A percentile compares a stretch with the other conserved stretches of the same genome.
Conservation (phyloP, 75 land plant genomes). For the Picea sitchensis region DNA sequence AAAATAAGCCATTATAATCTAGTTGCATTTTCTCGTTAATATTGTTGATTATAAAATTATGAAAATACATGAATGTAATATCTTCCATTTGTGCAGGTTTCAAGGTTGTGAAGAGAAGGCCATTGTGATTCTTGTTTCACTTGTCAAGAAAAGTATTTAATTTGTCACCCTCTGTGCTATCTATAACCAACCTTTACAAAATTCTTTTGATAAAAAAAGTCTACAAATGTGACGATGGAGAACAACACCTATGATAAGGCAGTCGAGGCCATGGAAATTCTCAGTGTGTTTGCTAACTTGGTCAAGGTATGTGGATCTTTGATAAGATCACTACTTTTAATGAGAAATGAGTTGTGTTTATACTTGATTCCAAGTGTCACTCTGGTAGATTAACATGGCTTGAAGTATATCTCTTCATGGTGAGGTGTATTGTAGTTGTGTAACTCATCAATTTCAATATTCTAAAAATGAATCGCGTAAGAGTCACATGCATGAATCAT, state of each 20-base stretch:
- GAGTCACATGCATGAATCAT: background rate
- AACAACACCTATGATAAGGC: too few relatives aligned
- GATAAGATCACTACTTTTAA: background rate
- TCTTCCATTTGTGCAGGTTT: slow-evolving; percentile 28
- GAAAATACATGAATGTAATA: background rate
- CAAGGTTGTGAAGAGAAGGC: slow-evolving; percentile 43
- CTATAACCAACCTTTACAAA: slow-evolving; percentile 21
- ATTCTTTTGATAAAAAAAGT: background rate
- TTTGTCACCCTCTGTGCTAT: slow-evolving; percentile 56
- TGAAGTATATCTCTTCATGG: background rate
- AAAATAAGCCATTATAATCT: too few relatives aligned
- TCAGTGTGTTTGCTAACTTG: slow-evolving; percentile 46
- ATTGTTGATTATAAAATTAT: background rate
- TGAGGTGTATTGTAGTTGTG: background rate
- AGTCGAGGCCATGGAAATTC: slow-evolving; percentile 46
- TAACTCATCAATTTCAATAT: background rate
- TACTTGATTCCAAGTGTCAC: background rate
- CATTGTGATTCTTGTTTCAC: slow-evolving; percentile 10
- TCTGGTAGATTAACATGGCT: background rate
- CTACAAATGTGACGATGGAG: slow-evolving; percentile 34
- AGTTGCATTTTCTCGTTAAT: background rate
- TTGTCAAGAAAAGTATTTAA: slow-evolving; percentile 17
- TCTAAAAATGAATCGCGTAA: background rate
- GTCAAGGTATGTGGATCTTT: slow-evolving; percentile 37
- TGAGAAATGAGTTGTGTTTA: too few relatives aligned